Percentiles rank a stretch among this genome's conserved stretches.
phyloP scores from a whole-genome alignment of 495 filamentous ascomycete species.

The Talaromyces borbonicus region DNA sequence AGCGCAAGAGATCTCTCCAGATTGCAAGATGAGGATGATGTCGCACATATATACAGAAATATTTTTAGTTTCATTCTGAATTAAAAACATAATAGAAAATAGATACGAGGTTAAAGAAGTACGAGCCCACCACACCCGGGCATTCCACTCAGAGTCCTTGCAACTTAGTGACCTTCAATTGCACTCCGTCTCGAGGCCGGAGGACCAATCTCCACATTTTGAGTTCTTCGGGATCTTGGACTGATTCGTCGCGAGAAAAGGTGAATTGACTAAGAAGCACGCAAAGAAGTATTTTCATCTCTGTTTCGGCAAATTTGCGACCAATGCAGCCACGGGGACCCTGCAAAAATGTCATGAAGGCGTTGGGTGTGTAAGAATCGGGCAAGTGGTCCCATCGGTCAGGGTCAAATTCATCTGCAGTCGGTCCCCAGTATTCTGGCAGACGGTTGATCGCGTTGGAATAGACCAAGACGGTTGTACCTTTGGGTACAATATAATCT shows the following conservation, averaged over 20 bases:
- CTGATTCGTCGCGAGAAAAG: constrained; percentile 21
- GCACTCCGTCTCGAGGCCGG: constrained; percentile 39
- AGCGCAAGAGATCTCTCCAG: no score
- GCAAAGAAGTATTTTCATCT: constrained; percentile 19
- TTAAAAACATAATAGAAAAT: background rate
- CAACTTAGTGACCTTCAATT: constrained; percentile 24
- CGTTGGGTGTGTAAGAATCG: constrained; percentile 12
- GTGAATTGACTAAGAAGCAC: constrained; percentile 17
- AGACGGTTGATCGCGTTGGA: constrained; percentile 20
- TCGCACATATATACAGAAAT: no score
- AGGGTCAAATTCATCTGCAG: constrained; percentile 29
- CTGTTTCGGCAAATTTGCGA: constrained; percentile 18
- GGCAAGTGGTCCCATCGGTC: constrained; percentile 18
- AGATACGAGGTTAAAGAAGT: background rate
- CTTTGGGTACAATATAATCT: constrained; percentile 14
- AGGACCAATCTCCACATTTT: constrained; percentile 47
- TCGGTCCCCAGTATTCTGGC: constrained; percentile 42
- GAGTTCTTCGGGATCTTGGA: constrained; percentile 38
- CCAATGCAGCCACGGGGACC: constrained; percentile 20
- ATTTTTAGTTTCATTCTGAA: no score
- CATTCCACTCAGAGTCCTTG: background rate
- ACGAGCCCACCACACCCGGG: no score
- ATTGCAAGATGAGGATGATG: no score
- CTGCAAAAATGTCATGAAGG: constrained; percentile 19
- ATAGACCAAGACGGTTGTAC: constrained; percentile 13